Conservation (phyloP, 2,329 filamentous ascomycete species). For the Biscogniauxia mediterranea region DNA sequence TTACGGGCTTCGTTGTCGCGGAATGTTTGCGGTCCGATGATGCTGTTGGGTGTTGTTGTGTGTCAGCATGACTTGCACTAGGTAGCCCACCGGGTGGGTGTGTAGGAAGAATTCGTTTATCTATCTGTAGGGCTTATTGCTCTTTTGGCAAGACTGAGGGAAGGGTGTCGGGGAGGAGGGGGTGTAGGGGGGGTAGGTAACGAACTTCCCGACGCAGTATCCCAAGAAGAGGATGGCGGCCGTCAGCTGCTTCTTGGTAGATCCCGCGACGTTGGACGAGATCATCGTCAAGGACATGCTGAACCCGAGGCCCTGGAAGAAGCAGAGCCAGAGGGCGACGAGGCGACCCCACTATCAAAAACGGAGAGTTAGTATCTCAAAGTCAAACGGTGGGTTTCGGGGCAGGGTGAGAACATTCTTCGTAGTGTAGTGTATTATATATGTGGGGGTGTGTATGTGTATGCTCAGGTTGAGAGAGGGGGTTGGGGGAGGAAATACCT, state of each 20-base stretch:
- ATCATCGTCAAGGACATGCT: slow-evolving; percentile 34
- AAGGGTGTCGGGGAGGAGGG: too few species aligned
- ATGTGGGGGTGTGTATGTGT: too few species aligned
- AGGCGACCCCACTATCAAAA: slow-evolving; percentile 49
- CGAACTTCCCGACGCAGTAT: slow-evolving; percentile 32
- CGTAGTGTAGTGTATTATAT: too few species aligned
- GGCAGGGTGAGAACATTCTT: too few species aligned
- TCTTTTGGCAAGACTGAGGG: too few species aligned
- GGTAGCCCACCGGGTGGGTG: too few species aligned
- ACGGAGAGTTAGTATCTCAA: neutral
- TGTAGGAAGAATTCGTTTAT: too few species aligned
- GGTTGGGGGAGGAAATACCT: too few species aligned
- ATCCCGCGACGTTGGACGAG: slow-evolving; percentile 34
- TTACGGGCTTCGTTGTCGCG: slow-evolving; percentile 24
- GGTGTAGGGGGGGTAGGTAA: neutral
- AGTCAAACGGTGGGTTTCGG: neutral
- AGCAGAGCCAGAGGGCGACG: slow-evolving; percentile 53
- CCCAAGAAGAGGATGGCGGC: slow-evolving; percentile 31
- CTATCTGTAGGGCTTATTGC: too few species aligned
- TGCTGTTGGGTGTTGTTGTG: slow-evolving; percentile 17
- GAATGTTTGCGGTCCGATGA: slow-evolving; percentile 35
- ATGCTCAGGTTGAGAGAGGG: too few species aligned
- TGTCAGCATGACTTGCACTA: too few species aligned
- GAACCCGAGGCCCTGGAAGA: slow-evolving; percentile 34
- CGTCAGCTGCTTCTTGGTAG: slow-evolving; percentile 34